Conservation (phyloP, 2,329 filamentous ascomycete species). For the Zymoseptoria pseudotritici region DNA sequence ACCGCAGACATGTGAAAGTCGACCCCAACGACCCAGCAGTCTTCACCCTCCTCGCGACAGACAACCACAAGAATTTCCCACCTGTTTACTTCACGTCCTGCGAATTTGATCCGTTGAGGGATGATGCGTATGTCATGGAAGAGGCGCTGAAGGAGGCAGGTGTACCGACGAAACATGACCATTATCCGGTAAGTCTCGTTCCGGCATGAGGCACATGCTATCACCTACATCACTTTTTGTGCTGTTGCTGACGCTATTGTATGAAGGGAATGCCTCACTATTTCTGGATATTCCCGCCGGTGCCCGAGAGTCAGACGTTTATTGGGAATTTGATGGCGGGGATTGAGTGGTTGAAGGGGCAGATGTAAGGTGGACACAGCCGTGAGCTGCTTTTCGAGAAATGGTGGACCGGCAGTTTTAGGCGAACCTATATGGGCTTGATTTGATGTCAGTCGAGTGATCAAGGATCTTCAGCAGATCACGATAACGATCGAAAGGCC, state of each 20-base stretch:
- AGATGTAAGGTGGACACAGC: background rate
- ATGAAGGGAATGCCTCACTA: slow-evolving; percentile 34
- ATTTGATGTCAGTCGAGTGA: no score
- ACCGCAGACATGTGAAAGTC: slow-evolving; percentile 8
- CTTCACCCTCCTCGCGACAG: slow-evolving; percentile 16
- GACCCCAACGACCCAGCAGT: slow-evolving; percentile 16
- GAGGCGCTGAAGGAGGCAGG: slow-evolving; percentile 38
- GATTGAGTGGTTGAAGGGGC: slow-evolving; percentile 14
- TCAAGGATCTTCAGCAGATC: no score
- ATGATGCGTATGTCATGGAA: slow-evolving; percentile 48
- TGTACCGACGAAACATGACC: slow-evolving; percentile 37
- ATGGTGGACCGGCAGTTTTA: no score
- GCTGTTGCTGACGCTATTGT: no score
- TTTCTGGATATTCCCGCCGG: slow-evolving; percentile 27
- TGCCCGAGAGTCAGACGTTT: slow-evolving; percentile 13
- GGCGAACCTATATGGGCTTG: no score
- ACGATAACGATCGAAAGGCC: no score
- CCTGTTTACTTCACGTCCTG: slow-evolving; percentile 44
- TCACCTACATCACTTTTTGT: background rate
- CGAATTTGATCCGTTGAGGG: slow-evolving; percentile 45
- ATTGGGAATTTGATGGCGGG: slow-evolving; percentile 14
- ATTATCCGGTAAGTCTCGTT: slow-evolving; percentile 21
- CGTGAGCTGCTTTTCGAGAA: no score
- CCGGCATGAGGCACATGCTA: background rate
- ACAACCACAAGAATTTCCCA: slow-evolving; percentile 31